Base-by-base conservation (phyloP, 331 rosid species). In the Cydonia oblonga region DNA sequence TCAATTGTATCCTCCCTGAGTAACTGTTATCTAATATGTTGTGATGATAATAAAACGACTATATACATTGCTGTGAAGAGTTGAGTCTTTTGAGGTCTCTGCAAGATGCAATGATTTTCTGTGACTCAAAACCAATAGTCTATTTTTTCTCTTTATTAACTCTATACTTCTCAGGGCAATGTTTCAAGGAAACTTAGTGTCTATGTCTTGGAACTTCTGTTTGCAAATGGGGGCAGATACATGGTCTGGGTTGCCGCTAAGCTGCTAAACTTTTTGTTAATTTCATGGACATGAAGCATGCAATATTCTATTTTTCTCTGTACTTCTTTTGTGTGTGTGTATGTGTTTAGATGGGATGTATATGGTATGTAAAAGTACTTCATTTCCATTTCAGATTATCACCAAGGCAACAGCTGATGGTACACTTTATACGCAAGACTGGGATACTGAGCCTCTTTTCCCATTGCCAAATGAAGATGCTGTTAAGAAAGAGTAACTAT, bases 401-500 rank as follows among this genome's bases (percentile, higher is more conserved):
- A 95, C 97, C 16, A 89, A 88, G 82, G 99, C 96, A 74, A 95
- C 93, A 69, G 96, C 89, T 74, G 96, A 95, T 84, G 90, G 97
- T 76, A 88, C 99, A 32, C 90, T 95, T 44, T 76, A 71, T 75
- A 80, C 96, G 20, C 85, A 82, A 64, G 84, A 95, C 83, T 95
- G 99, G 99, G 99, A 95, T 83, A 82, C 78, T 66, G 99, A 95
- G 68, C 97, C 99, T 46, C 91, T 95, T 63, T 95, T 95, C 58
- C 86, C 89, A 7, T 79, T 91, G 70, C 97, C 96, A 22, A 85
- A 77, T 83, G 76, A 73, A n/a, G 96, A 86, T 79, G 74, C 74
- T 42, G 75, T 75, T 65, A 82, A 81, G 69, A 82, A 82, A 79
- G 88, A 83, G 97, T 93, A 88, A 0, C 38, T 33, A 0, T 33